These are phyloP conservation scores for Arctostaphylos glauca DNA, from an alignment of 148 eudicot genomes.

Conservation along the genomic window DNA sequence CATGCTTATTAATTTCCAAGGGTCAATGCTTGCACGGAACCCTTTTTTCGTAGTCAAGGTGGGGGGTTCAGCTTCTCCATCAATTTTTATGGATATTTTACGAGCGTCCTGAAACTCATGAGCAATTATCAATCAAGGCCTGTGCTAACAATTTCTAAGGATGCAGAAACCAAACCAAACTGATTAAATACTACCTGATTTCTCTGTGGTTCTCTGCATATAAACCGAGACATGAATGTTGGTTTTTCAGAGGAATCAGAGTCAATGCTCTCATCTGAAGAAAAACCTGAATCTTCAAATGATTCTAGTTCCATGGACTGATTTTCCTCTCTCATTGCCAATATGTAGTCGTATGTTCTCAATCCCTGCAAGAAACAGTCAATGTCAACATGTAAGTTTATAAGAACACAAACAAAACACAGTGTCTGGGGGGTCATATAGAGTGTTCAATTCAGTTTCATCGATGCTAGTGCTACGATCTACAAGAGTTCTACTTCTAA, in stretches of 20 bases:
- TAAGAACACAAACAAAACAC: neutral
- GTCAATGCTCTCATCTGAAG: slow-evolving; percentile 74
- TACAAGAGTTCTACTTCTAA: neutral
- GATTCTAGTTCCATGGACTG: slow-evolving; percentile 48
- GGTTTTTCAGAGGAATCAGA: slow-evolving; percentile 54
- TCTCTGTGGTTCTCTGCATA: slow-evolving; percentile 39
- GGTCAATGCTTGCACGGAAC: slow-evolving; percentile 70
- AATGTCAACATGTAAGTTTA: neutral
- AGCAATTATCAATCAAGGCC: neutral
- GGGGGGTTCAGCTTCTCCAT: slow-evolving; percentile 47
- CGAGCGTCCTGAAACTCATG: slow-evolving; percentile 46
- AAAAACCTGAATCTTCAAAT: slow-evolving; percentile 66
- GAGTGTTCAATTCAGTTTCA: neutral
- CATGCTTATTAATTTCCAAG: slow-evolving; percentile 85
- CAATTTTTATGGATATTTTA: slow-evolving; percentile 58
- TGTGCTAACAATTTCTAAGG: neutral
- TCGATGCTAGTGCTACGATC: neutral
- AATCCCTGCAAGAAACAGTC: slow-evolving; percentile 57
- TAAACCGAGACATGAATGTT: slow-evolving; percentile 40
- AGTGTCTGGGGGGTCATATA: neutral
- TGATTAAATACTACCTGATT: slow-evolving; percentile 37
- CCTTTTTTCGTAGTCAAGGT: slow-evolving; percentile 48
- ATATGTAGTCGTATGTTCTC: slow-evolving; percentile 91
- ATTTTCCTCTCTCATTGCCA: slow-evolving; percentile 84
- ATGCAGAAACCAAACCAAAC: neutral